A percentile compares a stretch with the other conserved stretches of the same genome.
Conservation (phyloP, 2,329 filamentous ascomycete species). For the Aschersonia sp. region DNA sequence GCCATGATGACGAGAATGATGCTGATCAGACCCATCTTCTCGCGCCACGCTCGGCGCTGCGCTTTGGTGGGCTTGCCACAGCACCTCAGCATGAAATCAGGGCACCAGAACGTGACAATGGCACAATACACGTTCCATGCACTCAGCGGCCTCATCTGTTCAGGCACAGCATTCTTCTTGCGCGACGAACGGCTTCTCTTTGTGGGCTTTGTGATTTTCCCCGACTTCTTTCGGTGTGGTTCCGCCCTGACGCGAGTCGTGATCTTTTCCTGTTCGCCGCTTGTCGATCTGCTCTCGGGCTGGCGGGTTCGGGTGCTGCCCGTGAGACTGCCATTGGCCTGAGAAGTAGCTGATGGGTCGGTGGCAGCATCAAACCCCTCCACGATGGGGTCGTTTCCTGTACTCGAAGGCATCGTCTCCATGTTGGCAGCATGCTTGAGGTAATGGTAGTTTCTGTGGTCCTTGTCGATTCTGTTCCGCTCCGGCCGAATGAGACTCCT, state of each 20-base stretch:
- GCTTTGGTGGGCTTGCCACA: conserved; percentile 76
- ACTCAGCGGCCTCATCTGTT: conserved; percentile 64
- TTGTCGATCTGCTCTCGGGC: conserved; percentile 18
- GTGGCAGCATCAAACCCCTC: conserved; percentile 61
- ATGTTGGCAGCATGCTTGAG: conserved; percentile 89
- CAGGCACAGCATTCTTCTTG: conserved; percentile 37
- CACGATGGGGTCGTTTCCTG: conserved; percentile 76
- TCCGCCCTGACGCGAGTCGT: conserved; percentile 12
- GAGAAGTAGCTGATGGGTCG: conserved; percentile 31
- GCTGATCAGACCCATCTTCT: conserved; percentile 95
- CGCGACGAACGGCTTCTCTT: conserved; percentile 33
- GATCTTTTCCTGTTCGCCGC: conserved; percentile 18
- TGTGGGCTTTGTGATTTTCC: conserved; percentile 40
- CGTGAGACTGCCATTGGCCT: conserved; percentile 29
- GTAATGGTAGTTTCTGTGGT: conserved; percentile 93
- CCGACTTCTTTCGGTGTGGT: conserved; percentile 32
- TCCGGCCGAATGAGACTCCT: conserved; percentile 83
- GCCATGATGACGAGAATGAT: conserved; percentile 80
- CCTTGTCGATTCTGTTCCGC: conserved; percentile 66
- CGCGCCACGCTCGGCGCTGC: conserved; percentile 86
- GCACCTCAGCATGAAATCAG: conserved; percentile 69
- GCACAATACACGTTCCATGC: conserved; percentile 94
- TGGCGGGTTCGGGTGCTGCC: conserved; percentile 26
- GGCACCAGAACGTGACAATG: conserved; percentile 87
- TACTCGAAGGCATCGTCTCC: conserved; percentile 77